Base-by-base conservation (phyloP, 2,329 filamentous ascomycete species). In the Penicillium occitanis region DNA sequence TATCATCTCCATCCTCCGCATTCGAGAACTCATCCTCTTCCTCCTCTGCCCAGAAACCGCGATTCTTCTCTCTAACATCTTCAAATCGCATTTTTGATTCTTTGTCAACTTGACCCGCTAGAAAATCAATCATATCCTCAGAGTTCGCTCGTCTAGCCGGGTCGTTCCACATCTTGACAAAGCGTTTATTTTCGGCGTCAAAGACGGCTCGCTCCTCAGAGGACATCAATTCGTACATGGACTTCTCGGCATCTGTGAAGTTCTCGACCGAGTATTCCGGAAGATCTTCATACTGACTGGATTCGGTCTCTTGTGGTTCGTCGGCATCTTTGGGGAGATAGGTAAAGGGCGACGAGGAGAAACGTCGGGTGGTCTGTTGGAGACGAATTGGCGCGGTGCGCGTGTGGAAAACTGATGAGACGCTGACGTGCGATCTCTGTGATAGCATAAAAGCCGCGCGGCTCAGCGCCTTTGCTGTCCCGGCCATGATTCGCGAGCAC, bases 1-100 rank as follows among this genome's bases (percentile, higher is more conserved):
- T 81, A 35, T 84, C 83, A 64, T 89, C 86, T 0, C 81, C 78
- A 69, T 87, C 83, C 68, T 87, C 82, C 37, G 81, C 79, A 55
- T 73, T 66, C 33, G 73, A 74, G 65, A 81, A 75, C 57, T 82
- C 80, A 63, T 83, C 81, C 5, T 76, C 74, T 65, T 82, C 81
- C 7, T 79, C 80, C 57, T 80, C 77, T 1, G 77, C 76, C 79
- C 81, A 82, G 68, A 80, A 80, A 0, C 79, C 80, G n/a, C 68
- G 68, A 0, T 42, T 35, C 44, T 69, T 75, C 35, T 69, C 63
- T 13, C 66, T 66, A 1, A 71, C 55, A 19, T 76, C 75, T 1
- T 74, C 70, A 48, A 77, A 76, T 30, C 72, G 70, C 61, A 77
- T 57, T 40, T 72, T 72, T 8, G 69, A 70, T 14, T 74, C 68